Conservation (phyloP, 1,284 basidiomycete species). For the Cutaneotrichosporon sp. region DNA sequence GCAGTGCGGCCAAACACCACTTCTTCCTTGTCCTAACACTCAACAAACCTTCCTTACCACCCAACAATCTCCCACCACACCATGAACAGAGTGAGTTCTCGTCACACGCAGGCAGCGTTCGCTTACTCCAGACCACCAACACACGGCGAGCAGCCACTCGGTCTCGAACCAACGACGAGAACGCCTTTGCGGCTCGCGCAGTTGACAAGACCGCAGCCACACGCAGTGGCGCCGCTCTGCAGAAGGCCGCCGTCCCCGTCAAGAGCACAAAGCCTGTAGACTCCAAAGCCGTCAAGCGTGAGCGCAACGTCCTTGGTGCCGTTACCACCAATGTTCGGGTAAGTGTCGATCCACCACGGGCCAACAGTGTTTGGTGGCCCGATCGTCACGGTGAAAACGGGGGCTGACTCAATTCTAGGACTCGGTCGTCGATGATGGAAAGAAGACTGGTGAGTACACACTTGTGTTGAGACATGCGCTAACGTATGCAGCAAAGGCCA, state of each 20-base stretch:
- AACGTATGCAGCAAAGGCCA: conserved; percentile 12
- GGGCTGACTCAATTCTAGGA: conserved; percentile 14
- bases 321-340: conserved; percentile 31
- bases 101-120: background rate
- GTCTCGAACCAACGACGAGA: conserved; percentile 38
- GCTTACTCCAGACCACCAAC: conserved; percentile 15
- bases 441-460: conserved; percentile 32
- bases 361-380: background rate
- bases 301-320: conserved; percentile 39
- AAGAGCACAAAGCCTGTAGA: conserved; percentile 4
- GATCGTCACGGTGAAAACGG: conserved; percentile 6
- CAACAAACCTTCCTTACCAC: background rate
- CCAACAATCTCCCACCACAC: too few species aligned
- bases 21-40: background rate
- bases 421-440: conserved; percentile 20
- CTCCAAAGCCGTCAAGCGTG: conserved; percentile 41
- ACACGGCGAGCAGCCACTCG: conserved; percentile 30
- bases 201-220: conserved; percentile 21
- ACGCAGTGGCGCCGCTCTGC: conserved; percentile 30
- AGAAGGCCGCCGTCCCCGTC: conserved; percentile 20
- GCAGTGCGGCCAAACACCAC: background rate
- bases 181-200: conserved; percentile 34
- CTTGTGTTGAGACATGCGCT: background rate
- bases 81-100: conserved; percentile 8
- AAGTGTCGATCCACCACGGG: conserved; percentile 1